Base-by-base conservation (phyloP, 2,329 filamentous ascomycete species). In the Ilyonectria robusta region DNA sequence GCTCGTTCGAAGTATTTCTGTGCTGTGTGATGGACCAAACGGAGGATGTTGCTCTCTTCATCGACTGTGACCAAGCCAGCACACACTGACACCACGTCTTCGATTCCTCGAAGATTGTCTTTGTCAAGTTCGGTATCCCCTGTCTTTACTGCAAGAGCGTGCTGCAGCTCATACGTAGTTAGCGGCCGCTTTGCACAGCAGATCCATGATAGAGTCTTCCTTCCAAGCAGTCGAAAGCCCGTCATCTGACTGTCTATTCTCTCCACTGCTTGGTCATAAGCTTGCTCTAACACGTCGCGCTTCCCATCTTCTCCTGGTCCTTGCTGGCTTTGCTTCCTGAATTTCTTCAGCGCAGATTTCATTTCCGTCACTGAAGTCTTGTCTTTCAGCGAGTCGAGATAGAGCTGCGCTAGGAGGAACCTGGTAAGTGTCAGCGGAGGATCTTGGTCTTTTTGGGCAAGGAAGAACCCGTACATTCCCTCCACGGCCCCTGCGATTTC, bases 21-120 rank as follows among this genome's bases (percentile, higher is more conserved):
- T 0, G 82, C 77, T 0, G 84, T 85, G 62, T 82, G 82, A 63
- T 86, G 84, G 1, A 84, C 81, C 0, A 86, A 65, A 1, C 82
- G 77, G 6, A 85, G 74, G n/a, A 81, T 73, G 13, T 73, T 21
- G 31, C 75, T 84, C 51, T 80, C 69, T 56, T 78, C 59, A 50
- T 84, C 80, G n/a, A 83, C 35, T 1, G 75, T 81, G 8, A 85
- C 78, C 11, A 86, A 54, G 1, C 83, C 83, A 33, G 78, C 78
- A 65, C 82, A 85, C 2, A 76, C 74, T 3, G 78, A 81, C 1
- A 83, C 61, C 1, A 83, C 55, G 2, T 78, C 71, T 15, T 78
- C 74, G 6, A 79, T 26, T 0, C 77, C 65, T 1, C 78, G 65
- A 1, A 83, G n/a, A 37, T 81, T 79, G 0, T 81, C 76, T 42